phyloP scores from a whole-genome alignment of 2,329 filamentous ascomycete genomes.

The Cladophialophora psammophila region DNA sequence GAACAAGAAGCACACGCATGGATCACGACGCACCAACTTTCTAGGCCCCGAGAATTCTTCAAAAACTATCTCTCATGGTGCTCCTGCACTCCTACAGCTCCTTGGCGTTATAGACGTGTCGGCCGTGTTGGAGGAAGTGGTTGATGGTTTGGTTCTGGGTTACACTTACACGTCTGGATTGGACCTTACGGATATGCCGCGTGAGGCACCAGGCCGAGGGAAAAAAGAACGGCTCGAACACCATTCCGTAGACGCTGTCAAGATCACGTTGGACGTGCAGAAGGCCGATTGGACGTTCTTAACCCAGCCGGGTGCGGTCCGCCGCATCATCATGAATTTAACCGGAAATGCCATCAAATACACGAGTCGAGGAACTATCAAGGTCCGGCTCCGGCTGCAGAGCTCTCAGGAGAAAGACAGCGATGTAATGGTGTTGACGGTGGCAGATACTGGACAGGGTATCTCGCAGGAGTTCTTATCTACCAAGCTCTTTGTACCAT shows the following conservation, averaged over 20 bases:
- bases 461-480: constrained; percentile 67
- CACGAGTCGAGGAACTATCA: constrained; percentile 46
- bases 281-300: constrained; percentile 42
- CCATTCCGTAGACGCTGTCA: constrained; percentile 18
- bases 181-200: constrained; percentile 24
- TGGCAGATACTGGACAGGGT: constrained; percentile 69
- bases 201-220: constrained; percentile 16
- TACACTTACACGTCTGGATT: constrained; percentile 25
- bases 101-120: constrained; percentile 28
- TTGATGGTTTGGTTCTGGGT: constrained; percentile 35
- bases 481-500: constrained; percentile 66
- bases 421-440: constrained; percentile 48
- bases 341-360: constrained; percentile 50
- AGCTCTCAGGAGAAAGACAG: constrained; percentile 26
- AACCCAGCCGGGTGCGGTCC: constrained; percentile 41
- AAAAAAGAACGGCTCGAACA: neutral
- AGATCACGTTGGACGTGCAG: constrained; percentile 41
- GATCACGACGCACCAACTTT: constrained; percentile 43
- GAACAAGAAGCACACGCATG: constrained; percentile 21
- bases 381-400: constrained; percentile 42
- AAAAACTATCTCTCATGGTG: constrained; percentile 27
- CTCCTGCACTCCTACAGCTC: constrained; percentile 30
- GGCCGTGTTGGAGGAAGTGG: constrained; percentile 31
- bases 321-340: constrained; percentile 49
- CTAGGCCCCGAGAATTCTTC: constrained; percentile 26